A percentile compares a stretch with the other conserved stretches of the same genome.
These are phyloP conservation scores for Acanthamoeba lugdunensis DNA, from an alignment of 208 protist genomes.

Conservation along the genomic window DNA sequence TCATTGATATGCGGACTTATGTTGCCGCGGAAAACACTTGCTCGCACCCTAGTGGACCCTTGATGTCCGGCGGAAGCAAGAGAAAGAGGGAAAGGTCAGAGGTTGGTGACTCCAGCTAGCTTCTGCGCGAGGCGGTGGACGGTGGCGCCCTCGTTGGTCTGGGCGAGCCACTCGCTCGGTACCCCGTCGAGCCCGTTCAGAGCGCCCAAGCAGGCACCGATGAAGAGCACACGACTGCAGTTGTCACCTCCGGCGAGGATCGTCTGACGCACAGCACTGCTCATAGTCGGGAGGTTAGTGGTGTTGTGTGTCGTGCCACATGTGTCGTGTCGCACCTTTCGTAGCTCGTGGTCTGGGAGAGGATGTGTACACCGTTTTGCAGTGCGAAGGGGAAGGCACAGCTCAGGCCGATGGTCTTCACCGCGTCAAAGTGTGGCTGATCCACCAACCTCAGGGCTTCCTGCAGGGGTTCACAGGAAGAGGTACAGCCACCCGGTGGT, in stretches of 20 bases:
- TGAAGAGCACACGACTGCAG: conserved; percentile 36
- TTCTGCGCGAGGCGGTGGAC: not conserved
- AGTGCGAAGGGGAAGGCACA: conserved; percentile 20
- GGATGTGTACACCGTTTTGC: conserved; percentile 16
- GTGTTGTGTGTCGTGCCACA: too few species aligned
- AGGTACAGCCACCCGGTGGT: too few species aligned
- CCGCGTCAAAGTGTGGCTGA: not conserved
- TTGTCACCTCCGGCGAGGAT: conserved; percentile 30
- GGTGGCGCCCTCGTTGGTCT: not conserved
- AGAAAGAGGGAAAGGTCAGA: too few species aligned
- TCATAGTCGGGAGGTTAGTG: not conserved
- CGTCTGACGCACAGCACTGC: conserved; percentile 8
- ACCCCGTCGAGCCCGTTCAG: not conserved
- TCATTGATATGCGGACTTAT: too few species aligned
- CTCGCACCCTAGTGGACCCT: too few species aligned
- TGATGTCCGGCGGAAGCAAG: too few species aligned
- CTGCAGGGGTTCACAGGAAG: not conserved
- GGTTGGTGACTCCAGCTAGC: not conserved
- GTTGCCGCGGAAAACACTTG: too few species aligned
- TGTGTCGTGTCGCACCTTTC: not conserved
- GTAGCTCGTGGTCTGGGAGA: conserved; percentile 27
- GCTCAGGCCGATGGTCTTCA: not conserved
- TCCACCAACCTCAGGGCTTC: not conserved
- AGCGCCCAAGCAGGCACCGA: conserved; percentile 23
- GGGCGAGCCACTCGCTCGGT: not conserved